Evolutionary conservation across 768 basidiomycete species (phyloP).

Genomic region (Xanthoconium stramineum): DNA sequence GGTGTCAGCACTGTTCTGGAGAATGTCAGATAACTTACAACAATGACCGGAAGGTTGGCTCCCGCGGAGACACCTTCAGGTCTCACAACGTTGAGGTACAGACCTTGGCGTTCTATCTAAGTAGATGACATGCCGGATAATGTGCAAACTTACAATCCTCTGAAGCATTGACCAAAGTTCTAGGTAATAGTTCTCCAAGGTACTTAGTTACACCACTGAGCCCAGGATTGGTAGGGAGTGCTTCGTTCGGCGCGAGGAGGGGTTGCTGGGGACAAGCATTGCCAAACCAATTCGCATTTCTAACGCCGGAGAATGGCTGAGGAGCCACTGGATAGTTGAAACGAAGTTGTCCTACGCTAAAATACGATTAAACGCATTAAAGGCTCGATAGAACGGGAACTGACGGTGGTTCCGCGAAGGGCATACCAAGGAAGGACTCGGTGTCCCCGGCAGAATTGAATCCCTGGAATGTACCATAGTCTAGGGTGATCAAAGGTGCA

Average conservation of each 20-base stretch:
- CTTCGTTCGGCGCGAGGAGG: not conserved
- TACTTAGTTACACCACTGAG: not conserved
- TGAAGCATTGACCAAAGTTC: constrained; percentile 7
- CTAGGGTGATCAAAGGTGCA: constrained; percentile 10
- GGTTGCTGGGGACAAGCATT: too few species aligned
- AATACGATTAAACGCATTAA: not conserved
- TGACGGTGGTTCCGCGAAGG: constrained; percentile 1
- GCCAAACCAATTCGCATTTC: not conserved
- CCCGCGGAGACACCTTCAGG: too few species aligned
- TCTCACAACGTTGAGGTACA: too few species aligned
- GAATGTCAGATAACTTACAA: too few species aligned
- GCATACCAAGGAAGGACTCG: not conserved
- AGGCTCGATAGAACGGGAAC: not conserved
- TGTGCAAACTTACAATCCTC: constrained; percentile 15
- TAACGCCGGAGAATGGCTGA: not conserved
- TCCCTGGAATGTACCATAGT: constrained; percentile 19
- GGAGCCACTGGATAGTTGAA: constrained; percentile 14
- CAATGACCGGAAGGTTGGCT: too few species aligned
- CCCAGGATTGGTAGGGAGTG: not conserved
- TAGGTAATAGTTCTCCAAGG: constrained; percentile 1
- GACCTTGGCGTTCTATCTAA: too few species aligned
- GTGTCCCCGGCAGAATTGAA: constrained; percentile 2
- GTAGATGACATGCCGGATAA: too few species aligned
- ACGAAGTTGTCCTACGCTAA: constrained; percentile 15
- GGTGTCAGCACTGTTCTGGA: too few species aligned